Evolutionary conservation across 371 early-diverging fungal genomes (phyloP).

Genomic region (Lichtheimia ramosa): DNA sequence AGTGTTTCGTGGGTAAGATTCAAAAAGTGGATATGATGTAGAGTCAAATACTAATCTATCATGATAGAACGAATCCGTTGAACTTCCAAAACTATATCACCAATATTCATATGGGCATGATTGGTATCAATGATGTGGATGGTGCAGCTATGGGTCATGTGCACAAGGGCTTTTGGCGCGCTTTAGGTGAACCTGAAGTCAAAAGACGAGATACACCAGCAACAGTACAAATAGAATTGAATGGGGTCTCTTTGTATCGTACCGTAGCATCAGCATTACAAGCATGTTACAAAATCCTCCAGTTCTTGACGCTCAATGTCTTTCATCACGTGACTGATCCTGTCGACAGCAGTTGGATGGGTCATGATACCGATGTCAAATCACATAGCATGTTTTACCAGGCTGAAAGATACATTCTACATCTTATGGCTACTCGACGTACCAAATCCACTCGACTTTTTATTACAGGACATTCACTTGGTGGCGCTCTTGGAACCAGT

Average conservation of each 20-base stretch:
- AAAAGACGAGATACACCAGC: slow-evolving; percentile 3
- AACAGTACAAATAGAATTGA: slow-evolving; percentile 28
- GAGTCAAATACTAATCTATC: background rate
- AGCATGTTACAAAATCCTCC: slow-evolving; percentile 24
- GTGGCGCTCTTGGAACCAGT: slow-evolving; percentile 43
- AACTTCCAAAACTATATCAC: slow-evolving; percentile 62
- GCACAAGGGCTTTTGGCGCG: slow-evolving; percentile 58
- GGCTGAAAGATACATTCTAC: slow-evolving; percentile 33
- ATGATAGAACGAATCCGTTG: slow-evolving; percentile 47
- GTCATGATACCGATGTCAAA: slow-evolving; percentile 22
- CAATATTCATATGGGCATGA: slow-evolving; percentile 45
- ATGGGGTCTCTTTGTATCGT: slow-evolving; percentile 27
- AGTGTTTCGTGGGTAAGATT: slow-evolving; percentile 46
- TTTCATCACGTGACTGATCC: slow-evolving; percentile 43
- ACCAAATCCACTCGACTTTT: slow-evolving; percentile 14
- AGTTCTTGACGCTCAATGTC: slow-evolving; percentile 25
- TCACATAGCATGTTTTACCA: slow-evolving; percentile 32
- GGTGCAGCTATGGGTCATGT: slow-evolving; percentile 41
- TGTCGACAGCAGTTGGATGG: slow-evolving; percentile 45
- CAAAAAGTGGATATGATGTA: background rate
- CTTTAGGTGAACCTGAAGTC: slow-evolving; percentile 41
- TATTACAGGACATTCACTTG: slow-evolving; percentile 42
- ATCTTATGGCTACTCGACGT: slow-evolving; percentile 12
- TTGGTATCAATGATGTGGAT: slow-evolving; percentile 20
- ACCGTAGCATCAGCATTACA: slow-evolving; percentile 29